Conservation (phyloP, 148 eudicot genomes). For the Spergularia marina region DNA sequence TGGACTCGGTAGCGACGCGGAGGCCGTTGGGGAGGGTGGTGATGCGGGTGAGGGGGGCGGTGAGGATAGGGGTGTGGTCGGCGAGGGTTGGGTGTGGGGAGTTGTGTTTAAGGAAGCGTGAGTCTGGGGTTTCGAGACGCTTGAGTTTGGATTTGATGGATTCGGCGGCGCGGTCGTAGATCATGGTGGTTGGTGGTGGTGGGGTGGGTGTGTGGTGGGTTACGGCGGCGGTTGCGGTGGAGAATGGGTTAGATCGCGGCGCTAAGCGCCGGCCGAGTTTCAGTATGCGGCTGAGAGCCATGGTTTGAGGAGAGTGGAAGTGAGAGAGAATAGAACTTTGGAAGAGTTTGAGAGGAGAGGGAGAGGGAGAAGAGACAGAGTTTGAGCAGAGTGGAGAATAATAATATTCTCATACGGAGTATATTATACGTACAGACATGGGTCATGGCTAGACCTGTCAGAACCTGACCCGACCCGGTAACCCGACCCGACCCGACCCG, state of each 20-base stretch:
- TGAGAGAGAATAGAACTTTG: too few species aligned
- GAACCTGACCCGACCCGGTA: too few species aligned
- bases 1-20: conserved; percentile 67
- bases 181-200: conserved; percentile 49
- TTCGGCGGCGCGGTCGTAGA: conserved; percentile 76
- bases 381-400: background rate
- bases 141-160: conserved; percentile 51
- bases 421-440: too few species aligned
- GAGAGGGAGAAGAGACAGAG: conserved; percentile 11
- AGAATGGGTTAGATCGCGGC: conserved; percentile 18
- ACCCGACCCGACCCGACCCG: too few species aligned
- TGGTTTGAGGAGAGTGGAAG: background rate
- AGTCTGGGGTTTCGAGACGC: conserved; percentile 51
- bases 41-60: conserved; percentile 49
- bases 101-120: conserved; percentile 53
- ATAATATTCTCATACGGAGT: too few species aligned
- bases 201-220: conserved; percentile 37
- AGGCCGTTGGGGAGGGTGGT: conserved; percentile 74
- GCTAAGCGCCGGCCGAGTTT: conserved; percentile 38
- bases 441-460: too few species aligned
- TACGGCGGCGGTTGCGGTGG: conserved; percentile 21
- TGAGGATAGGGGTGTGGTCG: conserved; percentile 56
- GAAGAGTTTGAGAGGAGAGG: too few species aligned
- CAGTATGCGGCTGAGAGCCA: conserved; percentile 64
- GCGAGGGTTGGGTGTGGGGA: conserved; percentile 60